phyloP scores from a whole-genome alignment of 2,329 filamentous ascomycete genomes.

The Colletotrichum tanaceti region DNA sequence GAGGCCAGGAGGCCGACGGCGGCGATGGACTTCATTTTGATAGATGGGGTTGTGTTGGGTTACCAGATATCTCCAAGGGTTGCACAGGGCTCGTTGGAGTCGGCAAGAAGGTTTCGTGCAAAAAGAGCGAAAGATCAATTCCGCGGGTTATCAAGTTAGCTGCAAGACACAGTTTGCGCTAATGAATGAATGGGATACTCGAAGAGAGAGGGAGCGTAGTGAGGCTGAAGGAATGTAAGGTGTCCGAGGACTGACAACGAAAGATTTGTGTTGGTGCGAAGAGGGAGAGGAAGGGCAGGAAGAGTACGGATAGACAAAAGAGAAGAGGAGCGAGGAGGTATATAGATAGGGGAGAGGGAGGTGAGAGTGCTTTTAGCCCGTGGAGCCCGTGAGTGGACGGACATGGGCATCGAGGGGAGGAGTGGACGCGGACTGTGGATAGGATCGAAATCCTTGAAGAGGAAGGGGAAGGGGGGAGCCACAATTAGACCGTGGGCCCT shows the following conservation, averaged over 20 bases:
- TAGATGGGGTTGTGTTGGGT: slow-evolving; percentile 13
- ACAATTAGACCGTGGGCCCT: slow-evolving; percentile 34
- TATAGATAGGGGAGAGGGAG: slow-evolving; percentile 35
- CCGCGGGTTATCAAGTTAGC: slow-evolving; percentile 32
- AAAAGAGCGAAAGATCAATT: slow-evolving; percentile 43
- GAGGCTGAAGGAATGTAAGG: slow-evolving; percentile 41
- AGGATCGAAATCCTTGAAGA: slow-evolving; percentile 35
- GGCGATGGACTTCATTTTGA: slow-evolving; percentile 62
- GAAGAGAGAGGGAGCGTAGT: slow-evolving; percentile 27
- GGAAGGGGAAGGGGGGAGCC: not conserved
- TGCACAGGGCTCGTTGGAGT: slow-evolving; percentile 16
- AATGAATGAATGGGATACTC: slow-evolving; percentile 38
- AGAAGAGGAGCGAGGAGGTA: slow-evolving; percentile 24
- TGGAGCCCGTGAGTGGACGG: slow-evolving; percentile 22
- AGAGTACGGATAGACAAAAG: slow-evolving; percentile 8
- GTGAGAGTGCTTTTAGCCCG: slow-evolving; percentile 38
- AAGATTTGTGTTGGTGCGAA: slow-evolving; percentile 39
- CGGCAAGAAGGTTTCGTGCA: slow-evolving; percentile 16
- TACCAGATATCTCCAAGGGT: slow-evolving; percentile 20
- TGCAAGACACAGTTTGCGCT: slow-evolving; percentile 43
- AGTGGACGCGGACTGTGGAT: slow-evolving; percentile 33
- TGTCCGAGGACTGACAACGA: slow-evolving; percentile 41
- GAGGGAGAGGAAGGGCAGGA: slow-evolving; percentile 19
- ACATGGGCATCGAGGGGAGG: slow-evolving; percentile 8
- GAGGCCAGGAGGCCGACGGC: slow-evolving; percentile 59